These are phyloP conservation scores for Fusarium succisae DNA, from an alignment of 2,329 filamentous ascomycete genomes.

Conservation along the genomic window DNA sequence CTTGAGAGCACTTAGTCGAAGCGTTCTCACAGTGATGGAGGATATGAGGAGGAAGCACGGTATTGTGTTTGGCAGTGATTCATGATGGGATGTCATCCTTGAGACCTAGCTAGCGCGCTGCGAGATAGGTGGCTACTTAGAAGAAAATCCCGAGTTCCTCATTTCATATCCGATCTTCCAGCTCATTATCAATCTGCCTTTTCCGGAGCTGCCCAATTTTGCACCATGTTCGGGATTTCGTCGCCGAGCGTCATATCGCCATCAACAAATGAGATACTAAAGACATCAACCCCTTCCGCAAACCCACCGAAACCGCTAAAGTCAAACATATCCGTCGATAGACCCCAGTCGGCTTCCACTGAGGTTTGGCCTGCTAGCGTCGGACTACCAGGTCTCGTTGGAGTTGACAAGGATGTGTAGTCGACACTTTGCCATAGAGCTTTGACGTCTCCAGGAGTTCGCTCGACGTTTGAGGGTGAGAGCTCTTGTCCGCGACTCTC, in stretches of 20 bases:
- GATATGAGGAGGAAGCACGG: slow-evolving; percentile 24
- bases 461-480: not conserved
- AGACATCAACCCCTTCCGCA: slow-evolving; percentile 13
- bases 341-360: not conserved
- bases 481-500: slow-evolving; percentile 5
- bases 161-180: too few species aligned
- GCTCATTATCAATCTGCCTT: not conserved
- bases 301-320: slow-evolving; percentile 10
- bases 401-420: slow-evolving; percentile 8
- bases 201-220: not conserved
- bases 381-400: slow-evolving; percentile 8
- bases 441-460: slow-evolving; percentile 1
- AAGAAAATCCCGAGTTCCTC: slow-evolving; percentile 50
- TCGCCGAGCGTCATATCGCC: slow-evolving; percentile 5
- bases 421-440: slow-evolving; percentile 19
- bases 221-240: not conserved
- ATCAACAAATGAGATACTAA: slow-evolving; percentile 16
- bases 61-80: slow-evolving; percentile 20
- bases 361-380: not conserved
- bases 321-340: slow-evolving; percentile 10
- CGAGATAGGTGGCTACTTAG: slow-evolving; percentile 20
- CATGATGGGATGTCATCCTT: not conserved
- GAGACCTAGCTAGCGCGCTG: not conserved
- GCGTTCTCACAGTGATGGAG: slow-evolving; percentile 22
- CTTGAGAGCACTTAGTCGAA: slow-evolving; percentile 13